Evolutionary conservation across 768 basidiomycete species (phyloP).

Genomic region (Roridomyces roridus): DNA sequence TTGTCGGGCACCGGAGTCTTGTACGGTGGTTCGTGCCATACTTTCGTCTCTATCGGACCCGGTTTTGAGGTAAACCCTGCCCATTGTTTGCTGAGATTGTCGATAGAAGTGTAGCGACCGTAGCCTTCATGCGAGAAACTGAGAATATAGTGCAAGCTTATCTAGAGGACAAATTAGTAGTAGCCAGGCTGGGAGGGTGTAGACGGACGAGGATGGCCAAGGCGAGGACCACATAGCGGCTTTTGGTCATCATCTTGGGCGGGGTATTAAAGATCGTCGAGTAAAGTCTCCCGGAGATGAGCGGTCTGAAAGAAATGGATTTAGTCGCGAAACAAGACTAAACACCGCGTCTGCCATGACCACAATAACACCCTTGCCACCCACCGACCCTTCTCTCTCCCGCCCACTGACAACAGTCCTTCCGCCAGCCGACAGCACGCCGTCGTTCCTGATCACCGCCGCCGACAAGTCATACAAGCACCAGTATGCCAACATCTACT

Average conservation of each 20-base stretch:
- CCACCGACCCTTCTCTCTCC: slow-evolving; percentile 23
- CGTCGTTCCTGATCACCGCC: slow-evolving; percentile 52
- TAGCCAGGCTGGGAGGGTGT: too few relatives aligned
- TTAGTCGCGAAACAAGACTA: slow-evolving; percentile 42
- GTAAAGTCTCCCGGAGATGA: too few relatives aligned
- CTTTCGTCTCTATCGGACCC: slow-evolving; percentile 25
- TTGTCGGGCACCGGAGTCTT: slow-evolving; percentile 64
- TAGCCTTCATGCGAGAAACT: slow-evolving; percentile 72
- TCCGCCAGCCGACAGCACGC: slow-evolving; percentile 39
- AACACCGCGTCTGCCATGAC: slow-evolving; percentile 24
- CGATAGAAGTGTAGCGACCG: slow-evolving; percentile 62
- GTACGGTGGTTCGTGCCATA: slow-evolving; percentile 49
- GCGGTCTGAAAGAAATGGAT: too few relatives aligned
- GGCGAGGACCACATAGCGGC: slow-evolving; percentile 60
- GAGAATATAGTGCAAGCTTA: slow-evolving; percentile 67
- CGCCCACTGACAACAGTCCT: slow-evolving; percentile 48
- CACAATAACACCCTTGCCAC: slow-evolving; percentile 1
- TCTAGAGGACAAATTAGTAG: slow-evolving; percentile 24
- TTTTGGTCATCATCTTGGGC: slow-evolving; percentile 58
- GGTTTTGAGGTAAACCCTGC: background rate
- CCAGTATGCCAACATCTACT: slow-evolving; percentile 66
- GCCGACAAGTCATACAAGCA: slow-evolving; percentile 57
- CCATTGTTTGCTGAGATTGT: slow-evolving; percentile 45
- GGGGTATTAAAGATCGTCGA: too few relatives aligned
- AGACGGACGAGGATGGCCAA: slow-evolving; percentile 47